Percentiles rank a stretch among this genome's conserved stretches.
These are phyloP conservation scores for Symbiodinium natans DNA, from an alignment of 73 alveolate genomes.

Conservation along the genomic window DNA sequence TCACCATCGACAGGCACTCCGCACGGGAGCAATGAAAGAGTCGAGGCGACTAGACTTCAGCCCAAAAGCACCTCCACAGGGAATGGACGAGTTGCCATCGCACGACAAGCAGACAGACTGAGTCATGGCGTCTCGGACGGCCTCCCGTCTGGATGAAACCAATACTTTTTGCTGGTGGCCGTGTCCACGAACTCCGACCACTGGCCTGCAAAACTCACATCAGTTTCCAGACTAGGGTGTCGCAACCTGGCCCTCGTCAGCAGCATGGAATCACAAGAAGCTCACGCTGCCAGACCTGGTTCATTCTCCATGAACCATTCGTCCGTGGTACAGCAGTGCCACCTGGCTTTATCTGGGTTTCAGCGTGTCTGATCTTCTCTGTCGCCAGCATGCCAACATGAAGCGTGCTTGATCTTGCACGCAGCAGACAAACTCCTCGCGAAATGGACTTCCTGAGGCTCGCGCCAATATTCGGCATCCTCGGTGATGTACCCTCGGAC, in stretches of 20 bases:
- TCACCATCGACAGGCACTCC: neutral
- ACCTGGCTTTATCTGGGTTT: neutral
- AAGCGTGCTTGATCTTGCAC: no score
- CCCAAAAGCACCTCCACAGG: neutral
- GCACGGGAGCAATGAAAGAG: neutral
- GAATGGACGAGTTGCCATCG: neutral
- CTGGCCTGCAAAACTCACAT: neutral
- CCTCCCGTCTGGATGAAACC: conserved; percentile 87
- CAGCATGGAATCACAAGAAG: no score
- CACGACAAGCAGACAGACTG: no score
- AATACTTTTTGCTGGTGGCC: conserved; percentile 14
- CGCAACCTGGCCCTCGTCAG: no score
- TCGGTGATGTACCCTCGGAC: neutral
- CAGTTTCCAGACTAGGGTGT: no score
- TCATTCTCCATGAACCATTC: conserved; percentile 62
- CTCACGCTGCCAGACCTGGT: neutral
- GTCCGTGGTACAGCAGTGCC: conserved; percentile 31
- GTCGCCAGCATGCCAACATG: neutral
- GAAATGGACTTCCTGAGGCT: no score
- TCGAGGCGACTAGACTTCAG: neutral
- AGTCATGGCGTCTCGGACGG: neutral
- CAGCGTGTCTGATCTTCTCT: neutral
- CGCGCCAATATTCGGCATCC: neutral
- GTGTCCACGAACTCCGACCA: conserved; percentile 81
- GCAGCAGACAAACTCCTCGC: no score